Conservation (phyloP, 73 alveolate species). For the Paramecium sexaurelia region DNA sequence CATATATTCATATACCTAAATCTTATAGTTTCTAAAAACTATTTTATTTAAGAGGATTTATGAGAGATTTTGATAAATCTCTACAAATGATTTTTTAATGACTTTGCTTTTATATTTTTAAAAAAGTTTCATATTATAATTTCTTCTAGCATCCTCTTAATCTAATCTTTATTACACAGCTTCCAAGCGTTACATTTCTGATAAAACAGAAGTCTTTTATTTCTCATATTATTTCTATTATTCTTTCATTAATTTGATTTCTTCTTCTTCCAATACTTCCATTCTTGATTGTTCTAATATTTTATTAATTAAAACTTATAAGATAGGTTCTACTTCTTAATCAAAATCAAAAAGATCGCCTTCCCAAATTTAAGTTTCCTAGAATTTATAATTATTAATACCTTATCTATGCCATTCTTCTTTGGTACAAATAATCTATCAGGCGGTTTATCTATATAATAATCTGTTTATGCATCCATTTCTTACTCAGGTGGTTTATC, state of each 20-base stretch:
- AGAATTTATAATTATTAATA: neutral
- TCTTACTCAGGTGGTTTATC: slow-evolving; percentile 82
- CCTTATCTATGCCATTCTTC: slow-evolving; percentile 82
- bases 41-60: slow-evolving; percentile 43
- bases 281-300: slow-evolving; percentile 93
- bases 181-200: slow-evolving; percentile 89
- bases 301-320: slow-evolving; percentile 89
- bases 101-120: slow-evolving; percentile 5
- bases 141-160: slow-evolving; percentile 80
- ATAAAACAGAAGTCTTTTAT: slow-evolving; percentile 88
- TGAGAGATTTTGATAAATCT: slow-evolving; percentile 23
- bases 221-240: slow-evolving; percentile 89
- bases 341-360: slow-evolving; percentile 95
- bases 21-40: slow-evolving; percentile 30
- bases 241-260: slow-evolving; percentile 87
- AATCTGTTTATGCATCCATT: slow-evolving; percentile 89
- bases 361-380: slow-evolving; percentile 89
- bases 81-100: slow-evolving; percentile 57
- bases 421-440: slow-evolving; percentile 85
- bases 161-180: slow-evolving; percentile 85
- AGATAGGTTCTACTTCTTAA: slow-evolving; percentile 94
- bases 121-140: slow-evolving; percentile 39
- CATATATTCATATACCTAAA: slow-evolving; percentile 29
- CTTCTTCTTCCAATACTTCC: slow-evolving; percentile 97
- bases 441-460: slow-evolving; percentile 87